These are phyloP conservation scores for Neurospora sp. DNA, from an alignment of 495 filamentous ascomycete genomes.

Conservation along the genomic window DNA sequence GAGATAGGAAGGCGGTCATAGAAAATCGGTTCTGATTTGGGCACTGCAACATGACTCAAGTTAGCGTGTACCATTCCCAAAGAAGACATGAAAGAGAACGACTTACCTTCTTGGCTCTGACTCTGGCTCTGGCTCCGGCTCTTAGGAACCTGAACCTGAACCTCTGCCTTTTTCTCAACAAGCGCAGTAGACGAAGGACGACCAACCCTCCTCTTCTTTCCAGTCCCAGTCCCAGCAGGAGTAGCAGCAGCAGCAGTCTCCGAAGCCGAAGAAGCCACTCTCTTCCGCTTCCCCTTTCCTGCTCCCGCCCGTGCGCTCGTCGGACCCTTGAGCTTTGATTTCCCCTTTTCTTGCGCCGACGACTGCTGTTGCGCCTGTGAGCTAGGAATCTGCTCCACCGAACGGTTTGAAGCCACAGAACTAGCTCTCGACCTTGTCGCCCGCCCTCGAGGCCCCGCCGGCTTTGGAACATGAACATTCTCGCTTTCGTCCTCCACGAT, in stretches of 20 bases:
- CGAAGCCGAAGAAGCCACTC: neutral
- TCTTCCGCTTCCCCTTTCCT: neutral
- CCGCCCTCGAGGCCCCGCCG: neutral
- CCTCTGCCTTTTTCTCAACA: neutral
- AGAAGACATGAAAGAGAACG: neutral
- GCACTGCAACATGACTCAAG: neutral
- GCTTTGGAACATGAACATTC: neutral
- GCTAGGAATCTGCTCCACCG: constrained; percentile 2
- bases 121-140: neutral
- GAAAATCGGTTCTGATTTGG: neutral
- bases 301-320: neutral
- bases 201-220: neutral
- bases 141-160: neutral
- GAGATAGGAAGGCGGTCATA: neutral
- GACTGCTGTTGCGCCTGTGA: constrained; percentile 8
- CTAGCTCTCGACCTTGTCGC: neutral
- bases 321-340: neutral
- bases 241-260: neutral
- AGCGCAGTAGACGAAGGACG: neutral
- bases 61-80: neutral
- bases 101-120: neutral
- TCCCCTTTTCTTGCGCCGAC: constrained; percentile 10
- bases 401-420: neutral
- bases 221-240: neutral
- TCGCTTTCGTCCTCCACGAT: constrained; percentile 18